phyloP scores from a whole-genome alignment of 139 green algal genomes.

The Closterium sp. region DNA sequence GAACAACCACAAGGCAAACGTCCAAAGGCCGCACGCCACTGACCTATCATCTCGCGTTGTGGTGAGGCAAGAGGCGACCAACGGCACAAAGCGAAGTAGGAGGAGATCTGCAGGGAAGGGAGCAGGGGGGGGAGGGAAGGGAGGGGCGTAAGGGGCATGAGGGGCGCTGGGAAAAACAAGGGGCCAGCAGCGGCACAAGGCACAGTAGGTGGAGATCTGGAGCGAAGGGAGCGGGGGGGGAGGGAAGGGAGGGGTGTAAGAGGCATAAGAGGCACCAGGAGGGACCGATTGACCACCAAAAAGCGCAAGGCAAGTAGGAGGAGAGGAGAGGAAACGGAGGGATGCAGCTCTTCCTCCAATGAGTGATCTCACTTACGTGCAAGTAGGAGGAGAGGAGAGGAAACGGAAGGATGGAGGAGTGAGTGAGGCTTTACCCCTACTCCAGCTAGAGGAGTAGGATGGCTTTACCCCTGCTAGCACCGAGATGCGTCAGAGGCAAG shows the following conservation, averaged over 20 bases:
- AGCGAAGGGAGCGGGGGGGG: no score
- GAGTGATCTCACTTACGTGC: no score
- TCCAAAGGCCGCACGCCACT: no score
- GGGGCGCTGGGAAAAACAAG: not conserved
- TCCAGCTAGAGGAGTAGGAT: no score
- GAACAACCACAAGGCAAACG: no score
- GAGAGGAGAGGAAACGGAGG: no score
- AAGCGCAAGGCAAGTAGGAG: no score
- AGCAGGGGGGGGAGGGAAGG: not conserved
- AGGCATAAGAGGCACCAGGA: not conserved
- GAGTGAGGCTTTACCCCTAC: no score
- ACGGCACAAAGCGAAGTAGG: not conserved
- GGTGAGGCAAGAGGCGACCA: not conserved
- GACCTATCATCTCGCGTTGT: not conserved
- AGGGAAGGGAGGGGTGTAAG: not conserved
- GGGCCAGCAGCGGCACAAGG: no score
- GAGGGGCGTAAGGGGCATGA: conserved; percentile 1
- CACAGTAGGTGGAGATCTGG: no score
- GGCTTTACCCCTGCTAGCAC: not conserved
- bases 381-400: no score
- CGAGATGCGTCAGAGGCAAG: not conserved
- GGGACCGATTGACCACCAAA: not conserved
- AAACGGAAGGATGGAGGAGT: not conserved
- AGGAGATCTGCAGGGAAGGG: not conserved
- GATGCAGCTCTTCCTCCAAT: no score